Base-by-base conservation (phyloP, 352 stramenopile species). In the Phytophthora cryptogea region DNA sequence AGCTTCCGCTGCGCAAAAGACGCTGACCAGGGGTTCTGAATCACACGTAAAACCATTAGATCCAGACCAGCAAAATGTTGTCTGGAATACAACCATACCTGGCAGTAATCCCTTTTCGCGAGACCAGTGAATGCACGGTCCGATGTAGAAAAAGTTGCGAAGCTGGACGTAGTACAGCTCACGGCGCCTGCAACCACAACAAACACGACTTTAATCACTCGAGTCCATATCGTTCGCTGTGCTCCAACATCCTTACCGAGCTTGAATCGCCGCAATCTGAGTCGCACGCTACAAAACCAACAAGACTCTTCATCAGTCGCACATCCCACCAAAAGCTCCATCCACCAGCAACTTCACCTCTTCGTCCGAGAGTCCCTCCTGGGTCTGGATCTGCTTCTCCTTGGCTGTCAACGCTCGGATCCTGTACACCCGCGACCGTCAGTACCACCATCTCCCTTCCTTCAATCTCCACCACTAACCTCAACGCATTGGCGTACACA, bases 51-150 rank as follows among this genome's bases (percentile, higher is more conserved):
- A 23, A 23, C 20, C 20, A 23, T 23, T 23, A 23, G 20, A 23
- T 3, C 20, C 20, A 23, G 20, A 23, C 20, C 20, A 23, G 20
- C 20, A 23, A 23, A 6, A 9, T 23, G 8, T 36, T 45, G 2
- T 36, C 11, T 8, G 42, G 39, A 13, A 45, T 36, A 2, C 6
- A 10, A 51, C 63, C 61, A 49, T 61, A 90, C 84, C 76, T 66
- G 81, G 77, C 20, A 94, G 74, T 35, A 89, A 72, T 5, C 82
- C 79, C 5, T 79, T 78, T 48, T 92, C 69, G 6, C 86, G 59
- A 46, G 81, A 94, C 86, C 86, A 94, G 62, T 94, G 86, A 11
- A 94, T 65, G 60, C 86, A 93, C 40, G 80, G 83, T 4, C 83
- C 81, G 55, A 88, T 80, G 68, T 83, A 90, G 55, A 82, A 89